Evolutionary conservation across 257 asterid genomes (phyloP).

Genomic region (Nicotiana tomentosiformis): DNA sequence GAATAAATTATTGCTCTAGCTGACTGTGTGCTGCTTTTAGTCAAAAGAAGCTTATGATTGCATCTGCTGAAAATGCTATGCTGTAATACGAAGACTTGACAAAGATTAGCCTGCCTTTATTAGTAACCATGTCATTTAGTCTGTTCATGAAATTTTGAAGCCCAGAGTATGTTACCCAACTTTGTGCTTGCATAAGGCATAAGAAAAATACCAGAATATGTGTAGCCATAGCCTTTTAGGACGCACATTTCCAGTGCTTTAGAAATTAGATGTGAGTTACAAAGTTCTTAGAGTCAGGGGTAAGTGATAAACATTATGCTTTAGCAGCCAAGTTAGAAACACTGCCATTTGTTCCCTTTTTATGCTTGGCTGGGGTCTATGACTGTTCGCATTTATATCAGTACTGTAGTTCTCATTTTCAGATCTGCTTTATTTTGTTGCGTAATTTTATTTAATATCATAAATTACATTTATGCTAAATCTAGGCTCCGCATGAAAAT

Average conservation of each 20-base stretch:
- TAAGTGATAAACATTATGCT: background rate
- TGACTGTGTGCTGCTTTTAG: background rate
- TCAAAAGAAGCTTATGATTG: background rate
- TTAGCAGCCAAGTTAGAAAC: slow-evolving; percentile 1
- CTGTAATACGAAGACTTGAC: background rate
- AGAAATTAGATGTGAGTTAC: background rate
- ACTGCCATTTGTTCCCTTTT: background rate
- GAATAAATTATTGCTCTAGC: background rate
- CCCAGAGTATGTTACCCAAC: background rate
- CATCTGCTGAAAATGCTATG: background rate
- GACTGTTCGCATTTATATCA: background rate
- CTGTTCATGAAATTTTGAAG: background rate
- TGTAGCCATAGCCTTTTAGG: background rate
- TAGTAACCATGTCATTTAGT: background rate
- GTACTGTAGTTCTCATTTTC: background rate
- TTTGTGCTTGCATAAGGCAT: background rate
- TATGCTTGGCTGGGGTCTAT: background rate
- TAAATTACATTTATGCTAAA: background rate
- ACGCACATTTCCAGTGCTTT: background rate
- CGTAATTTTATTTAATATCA: background rate
- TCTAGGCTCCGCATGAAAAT: background rate
- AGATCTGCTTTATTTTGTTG: background rate
- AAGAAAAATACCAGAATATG: background rate
- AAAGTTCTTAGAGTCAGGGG: background rate
- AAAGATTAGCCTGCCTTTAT: background rate